Percentiles rank a stretch among this genome's conserved stretches.
These are phyloP conservation scores for Arabidopsis suecica DNA, from an alignment of 345 rosid species.

Conservation along the genomic window DNA sequence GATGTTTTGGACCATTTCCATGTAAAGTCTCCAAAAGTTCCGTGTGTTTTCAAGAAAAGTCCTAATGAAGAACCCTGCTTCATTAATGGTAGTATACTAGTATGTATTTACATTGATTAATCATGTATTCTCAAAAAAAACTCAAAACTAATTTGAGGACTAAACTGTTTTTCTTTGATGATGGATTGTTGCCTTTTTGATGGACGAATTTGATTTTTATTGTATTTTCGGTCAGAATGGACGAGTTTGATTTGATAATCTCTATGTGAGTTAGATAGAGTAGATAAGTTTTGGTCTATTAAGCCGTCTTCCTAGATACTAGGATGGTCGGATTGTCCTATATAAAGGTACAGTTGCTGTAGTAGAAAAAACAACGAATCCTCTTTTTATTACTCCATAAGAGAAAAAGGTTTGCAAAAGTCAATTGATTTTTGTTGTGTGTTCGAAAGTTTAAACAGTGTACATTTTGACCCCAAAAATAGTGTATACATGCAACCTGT, in stretches of 20 bases:
- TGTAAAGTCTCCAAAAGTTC: slow-evolving; percentile 1
- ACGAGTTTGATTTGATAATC: not conserved
- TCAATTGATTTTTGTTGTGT: not conserved
- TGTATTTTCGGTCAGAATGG: not conserved
- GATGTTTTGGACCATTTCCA: slow-evolving; percentile 37
- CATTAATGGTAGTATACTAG: not conserved
- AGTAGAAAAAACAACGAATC: not conserved
- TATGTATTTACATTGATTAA: not conserved
- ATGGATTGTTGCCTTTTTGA: slow-evolving; percentile 14
- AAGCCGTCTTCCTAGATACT: slow-evolving; percentile 27
- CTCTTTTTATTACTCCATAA: not conserved
- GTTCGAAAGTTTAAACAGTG: not conserved
- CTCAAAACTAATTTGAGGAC: not conserved
- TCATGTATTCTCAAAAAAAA: not conserved
- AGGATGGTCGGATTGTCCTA: slow-evolving; percentile 17
- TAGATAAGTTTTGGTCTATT: slow-evolving; percentile 13
- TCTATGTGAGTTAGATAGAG: not conserved
- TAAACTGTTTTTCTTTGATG: not conserved
- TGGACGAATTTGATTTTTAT: slow-evolving; percentile 1
- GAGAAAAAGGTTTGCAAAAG: not conserved
- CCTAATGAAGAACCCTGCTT: not conserved
- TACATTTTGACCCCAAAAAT: no score
- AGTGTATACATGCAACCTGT: no score
- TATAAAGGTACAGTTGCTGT: slow-evolving; percentile 7
- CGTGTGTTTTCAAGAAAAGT: slow-evolving; percentile 37